Evolutionary conservation across 106 monocot species (phyloP).

Genomic region (Dioscorea zingiberensis): DNA sequence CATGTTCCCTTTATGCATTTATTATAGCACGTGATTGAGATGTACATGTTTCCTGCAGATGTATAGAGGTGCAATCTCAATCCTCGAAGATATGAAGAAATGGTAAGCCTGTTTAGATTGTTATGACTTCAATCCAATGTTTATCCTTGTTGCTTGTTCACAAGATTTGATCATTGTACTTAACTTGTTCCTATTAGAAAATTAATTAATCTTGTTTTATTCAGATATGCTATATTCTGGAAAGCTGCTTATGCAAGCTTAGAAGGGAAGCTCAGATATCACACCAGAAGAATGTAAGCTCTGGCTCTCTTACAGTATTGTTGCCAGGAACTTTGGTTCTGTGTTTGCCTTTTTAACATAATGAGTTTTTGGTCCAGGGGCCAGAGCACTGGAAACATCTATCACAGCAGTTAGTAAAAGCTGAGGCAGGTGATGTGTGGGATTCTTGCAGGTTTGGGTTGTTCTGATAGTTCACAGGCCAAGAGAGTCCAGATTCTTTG

Average conservation of each 20-base stretch:
- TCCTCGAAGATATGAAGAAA: constrained; percentile 73
- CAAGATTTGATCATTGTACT: no score
- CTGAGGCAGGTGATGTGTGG: constrained; percentile 93
- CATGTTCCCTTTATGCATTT: no score
- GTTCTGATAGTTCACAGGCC: constrained; percentile 73
- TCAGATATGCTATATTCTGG: constrained; percentile 89
- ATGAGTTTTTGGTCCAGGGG: constrained; percentile 44
- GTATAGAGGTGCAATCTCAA: constrained; percentile 87
- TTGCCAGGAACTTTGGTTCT: not conserved
- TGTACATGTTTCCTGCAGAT: constrained; percentile 53
- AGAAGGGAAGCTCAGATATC: constrained; percentile 42
- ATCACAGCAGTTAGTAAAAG: constrained; percentile 84
- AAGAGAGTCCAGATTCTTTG: constrained; percentile 74
- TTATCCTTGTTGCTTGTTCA: no score
- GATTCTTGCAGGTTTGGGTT: constrained; percentile 78
- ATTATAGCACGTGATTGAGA: no score
- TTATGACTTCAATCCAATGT: no score
- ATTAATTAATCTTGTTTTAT: no score
- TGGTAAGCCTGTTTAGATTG: not conserved
- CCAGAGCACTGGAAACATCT: constrained; percentile 68
- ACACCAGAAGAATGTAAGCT: constrained; percentile 63
- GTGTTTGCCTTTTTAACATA: not conserved
- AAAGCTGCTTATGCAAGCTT: constrained; percentile 86
- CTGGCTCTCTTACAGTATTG: not conserved
- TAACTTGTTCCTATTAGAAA: no score